Evolutionary conservation across 306 rosid genomes (phyloP), one percentile per base, ranked within the genome.

Genomic region (Begonia masoniana): DNA sequence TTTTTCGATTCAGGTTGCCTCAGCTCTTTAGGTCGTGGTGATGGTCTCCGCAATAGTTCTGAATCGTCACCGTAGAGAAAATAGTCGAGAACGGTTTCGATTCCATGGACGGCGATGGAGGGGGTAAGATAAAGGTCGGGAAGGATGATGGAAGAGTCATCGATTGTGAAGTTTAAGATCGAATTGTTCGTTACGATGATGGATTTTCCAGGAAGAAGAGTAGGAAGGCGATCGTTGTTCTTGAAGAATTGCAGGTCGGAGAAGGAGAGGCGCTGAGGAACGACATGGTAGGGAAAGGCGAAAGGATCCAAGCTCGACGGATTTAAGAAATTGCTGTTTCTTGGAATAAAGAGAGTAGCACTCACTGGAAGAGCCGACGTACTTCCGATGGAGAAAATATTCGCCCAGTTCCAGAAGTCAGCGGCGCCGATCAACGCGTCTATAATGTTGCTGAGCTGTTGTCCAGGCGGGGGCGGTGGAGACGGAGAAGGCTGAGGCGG

Each of bases 181-280:
- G 81, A 71, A 58, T 53, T 71, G 70, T 68, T 71, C 53, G 89
- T 80, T 56, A 83, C 36, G 56, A 60, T 13, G 77, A 83, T 62
- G 50, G 78, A 64, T 43, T 68, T 76, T 0, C 59, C 75, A 9
- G 84, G 76, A 13, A 87, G 80, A 47, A 83, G 96, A 9, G 96
- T 87, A 2, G 94, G 96, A 41, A 87, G 74, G 52, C 78, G 79
- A 9, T 80, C 15, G 43, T 41, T 12, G 51, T 51, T 55, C 13
- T 66, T 68, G 72, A 87, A 62, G 45, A 80, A 81, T 41, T 61
- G 79, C 50, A 87, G 96, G 10, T 83, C 82, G 4, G 82, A 63
- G 76, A 72, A 87, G 7, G 66, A 14, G 61, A 87, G 94, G 5
- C 94, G 80, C 39, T 87, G 89, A 0, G 96, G 94, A 53, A 87